Evolutionary conservation across 75 land plant genomes (phyloP).

Genomic region (Cupressus sempervirens): DNA sequence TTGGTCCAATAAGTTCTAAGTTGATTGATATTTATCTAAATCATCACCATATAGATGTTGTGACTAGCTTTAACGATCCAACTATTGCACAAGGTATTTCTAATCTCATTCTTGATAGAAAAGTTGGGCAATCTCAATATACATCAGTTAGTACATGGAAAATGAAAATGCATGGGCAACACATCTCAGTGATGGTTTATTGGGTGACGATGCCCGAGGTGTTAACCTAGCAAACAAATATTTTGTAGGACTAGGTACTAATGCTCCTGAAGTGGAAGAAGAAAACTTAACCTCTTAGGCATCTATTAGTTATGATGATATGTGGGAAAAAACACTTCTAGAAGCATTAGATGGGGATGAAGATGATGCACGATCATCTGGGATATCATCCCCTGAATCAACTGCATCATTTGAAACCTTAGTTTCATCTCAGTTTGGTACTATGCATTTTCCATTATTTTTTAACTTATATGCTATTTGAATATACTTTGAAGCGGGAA

Average conservation of each 20-base stretch:
- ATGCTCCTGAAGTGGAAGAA: constrained; percentile 98
- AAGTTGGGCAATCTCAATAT: constrained; percentile 26
- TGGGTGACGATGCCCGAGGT: constrained; percentile 50
- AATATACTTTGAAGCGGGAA: too few relatives aligned
- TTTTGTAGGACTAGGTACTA: constrained; percentile 93
- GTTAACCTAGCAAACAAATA: constrained; percentile 77
- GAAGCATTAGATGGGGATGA: constrained; percentile 86
- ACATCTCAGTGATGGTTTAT: constrained; percentile 35
- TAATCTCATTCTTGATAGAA: constrained; percentile 68
- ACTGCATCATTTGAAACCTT: constrained; percentile 79
- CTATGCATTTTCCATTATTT: constrained; percentile 83
- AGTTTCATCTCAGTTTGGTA: constrained; percentile 84
- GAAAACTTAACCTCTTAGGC: constrained; percentile 67
- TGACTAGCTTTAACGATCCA: constrained; percentile 79
- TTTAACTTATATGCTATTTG: too few relatives aligned
- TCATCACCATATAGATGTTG: constrained; percentile 78
- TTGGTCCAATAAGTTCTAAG: constrained; percentile 91
- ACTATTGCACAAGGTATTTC: constrained; percentile 96
- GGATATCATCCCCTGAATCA: constrained; percentile 94
- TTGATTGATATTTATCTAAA: constrained; percentile 87
- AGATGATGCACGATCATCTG: constrained; percentile 81
- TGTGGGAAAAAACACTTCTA: constrained; percentile 96
- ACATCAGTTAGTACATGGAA: constrained; percentile 41
- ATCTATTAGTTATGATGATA: constrained; percentile 90
- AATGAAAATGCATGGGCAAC: constrained; percentile 44